Conservation (phyloP, 2,329 filamentous ascomycete genomes). For the Aspergillus eucalypticola region DNA sequence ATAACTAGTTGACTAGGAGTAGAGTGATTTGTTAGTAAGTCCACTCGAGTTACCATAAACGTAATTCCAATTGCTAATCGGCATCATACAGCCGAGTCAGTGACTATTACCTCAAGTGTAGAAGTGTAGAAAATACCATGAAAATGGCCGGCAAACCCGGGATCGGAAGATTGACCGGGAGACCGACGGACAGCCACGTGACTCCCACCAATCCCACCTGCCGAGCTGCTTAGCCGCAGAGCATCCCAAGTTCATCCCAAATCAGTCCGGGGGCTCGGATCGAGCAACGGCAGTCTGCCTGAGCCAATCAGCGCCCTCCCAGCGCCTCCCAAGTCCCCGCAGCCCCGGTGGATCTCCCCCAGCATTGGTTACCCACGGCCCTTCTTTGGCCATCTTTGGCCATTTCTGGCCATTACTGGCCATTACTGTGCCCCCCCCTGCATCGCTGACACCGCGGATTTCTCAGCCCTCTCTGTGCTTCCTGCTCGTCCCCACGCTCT, state of each 20-base stretch:
- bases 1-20: too few species aligned
- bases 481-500: conserved; percentile 7
- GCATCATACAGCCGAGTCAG: too few species aligned
- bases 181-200: conserved; percentile 30
- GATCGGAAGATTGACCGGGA: conserved; percentile 14
- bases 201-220: conserved; percentile 26
- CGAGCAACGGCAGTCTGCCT: conserved; percentile 28
- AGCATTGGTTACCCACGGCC: conserved; percentile 1
- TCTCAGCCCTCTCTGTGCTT: background rate
- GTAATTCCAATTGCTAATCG: too few species aligned
- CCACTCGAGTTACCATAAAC: too few species aligned
- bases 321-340: conserved; percentile 11
- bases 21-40: too few species aligned
- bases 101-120: too few species aligned
- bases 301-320: background rate
- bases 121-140: too few species aligned
- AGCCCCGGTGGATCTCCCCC: conserved; percentile 6
- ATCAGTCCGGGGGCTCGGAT: conserved; percentile 23
- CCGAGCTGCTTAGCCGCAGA: conserved; percentile 23
- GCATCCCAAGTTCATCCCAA: conserved; percentile 17
- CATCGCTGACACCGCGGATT: background rate
- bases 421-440: background rate
- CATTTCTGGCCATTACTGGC: too few species aligned
- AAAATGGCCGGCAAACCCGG: too few species aligned
- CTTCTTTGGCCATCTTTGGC: background rate